Percentiles rank a stretch among this genome's conserved stretches.
Conservation (phyloP, 108 stramenopile species). For the Cylindrotheca closterium region DNA sequence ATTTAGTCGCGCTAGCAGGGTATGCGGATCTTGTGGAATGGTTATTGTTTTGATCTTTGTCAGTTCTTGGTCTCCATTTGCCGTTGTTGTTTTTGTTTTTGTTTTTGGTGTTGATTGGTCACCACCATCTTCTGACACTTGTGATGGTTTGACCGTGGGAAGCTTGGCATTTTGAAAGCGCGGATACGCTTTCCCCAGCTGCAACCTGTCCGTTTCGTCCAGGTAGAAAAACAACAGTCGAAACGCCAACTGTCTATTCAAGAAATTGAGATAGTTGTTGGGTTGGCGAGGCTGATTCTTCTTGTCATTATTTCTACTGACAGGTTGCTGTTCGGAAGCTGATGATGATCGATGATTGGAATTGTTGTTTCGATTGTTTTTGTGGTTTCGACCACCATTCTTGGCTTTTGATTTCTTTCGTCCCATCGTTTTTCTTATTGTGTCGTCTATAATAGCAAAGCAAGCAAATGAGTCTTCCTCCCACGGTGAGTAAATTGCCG, state of each 20-base stretch:
- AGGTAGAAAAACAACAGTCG: neutral
- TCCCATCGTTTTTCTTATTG: neutral
- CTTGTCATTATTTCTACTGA: neutral
- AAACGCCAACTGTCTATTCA: neutral
- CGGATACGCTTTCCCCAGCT: neutral
- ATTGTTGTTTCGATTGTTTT: neutral
- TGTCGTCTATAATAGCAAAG: too few species aligned
- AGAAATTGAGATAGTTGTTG: neutral
- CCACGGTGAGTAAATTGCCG: too few species aligned
- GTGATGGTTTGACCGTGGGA: neutral
- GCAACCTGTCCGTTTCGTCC: neutral
- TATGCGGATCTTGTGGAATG: slow-evolving; percentile 21
- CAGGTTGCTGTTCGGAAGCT: too few species aligned
- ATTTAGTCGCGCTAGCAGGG: slow-evolving; percentile 70
- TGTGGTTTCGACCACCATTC: slow-evolving; percentile 2
- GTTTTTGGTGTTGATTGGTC: neutral
- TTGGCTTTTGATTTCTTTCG: slow-evolving; percentile 7
- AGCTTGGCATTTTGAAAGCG: neutral
- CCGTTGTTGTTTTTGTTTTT: neutral
- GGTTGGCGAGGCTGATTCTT: slow-evolving; percentile 4
- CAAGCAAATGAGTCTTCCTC: too few species aligned
- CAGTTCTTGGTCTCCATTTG: slow-evolving; percentile 8
- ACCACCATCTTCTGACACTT: neutral
- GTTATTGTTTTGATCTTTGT: neutral
- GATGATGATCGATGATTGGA: neutral